Base-by-base conservation (phyloP, 768 basidiomycete species). In the Leccinum pellstonianum region DNA sequence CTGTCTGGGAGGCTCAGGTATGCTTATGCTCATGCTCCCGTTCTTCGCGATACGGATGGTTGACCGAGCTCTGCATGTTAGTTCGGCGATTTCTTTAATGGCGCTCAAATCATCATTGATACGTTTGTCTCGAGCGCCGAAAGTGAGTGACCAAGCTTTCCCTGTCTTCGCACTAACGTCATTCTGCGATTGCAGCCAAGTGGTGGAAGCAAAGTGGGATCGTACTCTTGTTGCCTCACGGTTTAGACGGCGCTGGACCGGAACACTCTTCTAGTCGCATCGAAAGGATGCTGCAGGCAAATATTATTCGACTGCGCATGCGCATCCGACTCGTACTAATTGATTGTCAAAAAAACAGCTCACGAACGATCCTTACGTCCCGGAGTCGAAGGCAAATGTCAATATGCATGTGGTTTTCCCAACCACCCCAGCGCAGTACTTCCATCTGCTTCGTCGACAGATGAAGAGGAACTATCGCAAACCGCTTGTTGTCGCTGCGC, bases 71-170 rank as follows among this genome's bases (percentile, higher is more conserved):
- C 37, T 11, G 46, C 47, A 27, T 21, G 4, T n/a, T 63, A 90
- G 85, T 95, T 95, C 64, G 93, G 93, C 21, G 94, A 95, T 69
- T 97, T 97, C 75, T 90, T 91, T 77, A 95, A 97, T 67, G 93
- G 93, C 2, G 91, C 92, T 38, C 66, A 90, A 82, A 81, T 94
- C 58, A 88, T 93, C 55, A 91, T 96, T 61, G 94, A 97, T 68
- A 93, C 92, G 0, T 96, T 91, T 70, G 79, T 97, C 37, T 81
- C 89, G 2, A 93, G 92, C 3, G 81, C 88, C 17, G 91, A 95
- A 75, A 88, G 93, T 93, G 65, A 58, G 88, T 74, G 1, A 14
- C 7, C 0, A 23, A 0, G 2, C 15, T 35, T 38, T 14, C 6
- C 10, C 14, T 15, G 38, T 27, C 33, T 11, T 2, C 7, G 3